phyloP scores from a whole-genome alignment of 2,329 filamentous ascomycete species.

The Chrysoporthe puriensis region DNA sequence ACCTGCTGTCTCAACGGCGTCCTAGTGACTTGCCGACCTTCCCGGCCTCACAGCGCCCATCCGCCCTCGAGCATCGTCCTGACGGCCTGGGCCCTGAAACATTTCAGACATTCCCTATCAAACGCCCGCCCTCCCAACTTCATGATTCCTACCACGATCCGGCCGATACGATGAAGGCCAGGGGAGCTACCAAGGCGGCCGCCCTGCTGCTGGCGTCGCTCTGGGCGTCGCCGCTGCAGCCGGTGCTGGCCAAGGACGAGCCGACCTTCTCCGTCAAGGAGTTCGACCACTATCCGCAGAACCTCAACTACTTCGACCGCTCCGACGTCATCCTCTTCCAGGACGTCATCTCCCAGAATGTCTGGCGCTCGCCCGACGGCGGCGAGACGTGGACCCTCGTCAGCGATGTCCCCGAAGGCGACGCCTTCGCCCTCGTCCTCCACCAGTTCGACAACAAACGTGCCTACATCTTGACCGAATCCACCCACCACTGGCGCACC shows the following conservation, averaged over 20 bases:
- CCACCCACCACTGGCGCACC: constrained; percentile 78
- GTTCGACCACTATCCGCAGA: constrained; percentile 68
- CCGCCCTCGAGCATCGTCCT: not conserved
- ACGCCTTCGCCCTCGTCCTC: constrained; percentile 67
- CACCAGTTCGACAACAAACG: constrained; percentile 79
- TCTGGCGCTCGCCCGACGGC: constrained; percentile 81
- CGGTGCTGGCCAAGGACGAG: constrained; percentile 60
- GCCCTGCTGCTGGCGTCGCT: constrained; percentile 56
- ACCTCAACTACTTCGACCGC: constrained; percentile 89
- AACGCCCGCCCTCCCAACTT: constrained; percentile 36
- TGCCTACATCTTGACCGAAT: constrained; percentile 77
- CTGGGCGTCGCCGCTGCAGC: constrained; percentile 42
- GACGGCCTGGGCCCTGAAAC: not conserved
- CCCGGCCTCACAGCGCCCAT: not conserved
- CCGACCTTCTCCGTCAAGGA: constrained; percentile 68
- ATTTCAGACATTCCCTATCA: not conserved
- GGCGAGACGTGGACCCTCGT: constrained; percentile 76
- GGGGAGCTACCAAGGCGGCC: constrained; percentile 49
- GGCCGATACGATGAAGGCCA: constrained; percentile 58
- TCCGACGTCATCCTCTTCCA: constrained; percentile 80
- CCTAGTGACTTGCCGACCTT: not conserved
- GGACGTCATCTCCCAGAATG: constrained; percentile 63
- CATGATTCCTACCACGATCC: constrained; percentile 44
- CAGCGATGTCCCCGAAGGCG: constrained; percentile 65
- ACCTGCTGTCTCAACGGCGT: not conserved